Percentiles rank a stretch among this genome's conserved stretches.
Evolutionary conservation across 2,329 filamentous ascomycete species (phyloP).

Genomic region (Colletotrichum magnum): DNA sequence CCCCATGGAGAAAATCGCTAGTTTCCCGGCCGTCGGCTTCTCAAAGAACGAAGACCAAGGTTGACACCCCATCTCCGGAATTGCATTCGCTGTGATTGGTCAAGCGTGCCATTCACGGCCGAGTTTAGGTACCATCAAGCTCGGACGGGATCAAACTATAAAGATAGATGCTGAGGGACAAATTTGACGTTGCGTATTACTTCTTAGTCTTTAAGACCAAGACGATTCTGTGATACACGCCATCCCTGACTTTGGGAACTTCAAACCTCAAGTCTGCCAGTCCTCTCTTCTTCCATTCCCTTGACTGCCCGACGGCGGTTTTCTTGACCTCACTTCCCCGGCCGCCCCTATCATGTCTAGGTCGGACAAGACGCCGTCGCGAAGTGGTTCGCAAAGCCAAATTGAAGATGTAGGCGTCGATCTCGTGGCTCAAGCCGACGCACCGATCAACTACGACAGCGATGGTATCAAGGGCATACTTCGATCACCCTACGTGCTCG

Average conservation of each 20-base stretch:
- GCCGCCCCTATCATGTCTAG: not conserved
- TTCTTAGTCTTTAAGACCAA: not conserved
- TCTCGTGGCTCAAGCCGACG: slow-evolving; percentile 6
- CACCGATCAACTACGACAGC: slow-evolving; percentile 45
- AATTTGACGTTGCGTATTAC: not conserved
- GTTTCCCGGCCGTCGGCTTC: too few species aligned
- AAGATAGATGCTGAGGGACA: slow-evolving; percentile 8
- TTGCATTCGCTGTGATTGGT: not conserved
- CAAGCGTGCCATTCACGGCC: not conserved
- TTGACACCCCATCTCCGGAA: not conserved
- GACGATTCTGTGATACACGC: too few species aligned
- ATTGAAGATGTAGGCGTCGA: slow-evolving; percentile 4
- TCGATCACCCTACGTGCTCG: slow-evolving; percentile 56
- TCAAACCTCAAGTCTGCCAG: too few species aligned
- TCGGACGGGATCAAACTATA: slow-evolving; percentile 16
- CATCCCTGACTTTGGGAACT: too few species aligned
- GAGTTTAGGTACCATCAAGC: not conserved
- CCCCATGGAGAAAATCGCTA: slow-evolving; percentile 15
- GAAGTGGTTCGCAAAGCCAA: slow-evolving; percentile 7
- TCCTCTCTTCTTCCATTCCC: not conserved
- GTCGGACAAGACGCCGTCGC: slow-evolving; percentile 4
- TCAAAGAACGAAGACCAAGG: too few species aligned
- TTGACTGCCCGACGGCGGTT: not conserved
- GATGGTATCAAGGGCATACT: slow-evolving; percentile 50
- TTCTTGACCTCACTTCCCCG: not conserved